Conservation (phyloP, 1,139 yeast genomes). For the Saccharomyces hybrid region DNA sequence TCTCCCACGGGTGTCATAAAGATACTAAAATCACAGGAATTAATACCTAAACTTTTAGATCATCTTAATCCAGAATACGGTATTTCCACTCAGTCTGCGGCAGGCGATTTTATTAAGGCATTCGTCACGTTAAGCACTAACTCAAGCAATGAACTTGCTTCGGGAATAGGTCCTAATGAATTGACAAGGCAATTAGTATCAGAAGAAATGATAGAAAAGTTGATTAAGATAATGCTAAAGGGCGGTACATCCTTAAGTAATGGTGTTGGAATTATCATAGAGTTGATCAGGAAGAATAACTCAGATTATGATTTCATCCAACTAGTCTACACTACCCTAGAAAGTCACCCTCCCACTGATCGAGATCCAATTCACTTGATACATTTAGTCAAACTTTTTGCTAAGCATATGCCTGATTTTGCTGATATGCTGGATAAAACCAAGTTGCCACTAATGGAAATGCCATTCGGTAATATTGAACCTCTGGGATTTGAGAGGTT, state of each 20-base stretch:
- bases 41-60: slow-evolving; percentile 46
- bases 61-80: slow-evolving; percentile 42
- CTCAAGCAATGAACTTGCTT: slow-evolving; percentile 60
- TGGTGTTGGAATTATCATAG: slow-evolving; percentile 93
- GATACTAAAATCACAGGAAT: slow-evolving; percentile 42
- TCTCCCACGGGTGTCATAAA: slow-evolving; percentile 57
- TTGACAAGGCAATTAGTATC: slow-evolving; percentile 83
- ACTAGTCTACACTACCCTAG: slow-evolving; percentile 75
- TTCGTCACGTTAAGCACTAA: slow-evolving; percentile 88
- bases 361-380: slow-evolving; percentile 94
- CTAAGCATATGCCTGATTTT: slow-evolving; percentile 65
- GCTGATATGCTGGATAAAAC: slow-evolving; percentile 42
- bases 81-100: slow-evolving; percentile 81
- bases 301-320: slow-evolving; percentile 92
- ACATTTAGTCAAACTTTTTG: slow-evolving; percentile 71
- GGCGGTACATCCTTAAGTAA: slow-evolving; percentile 91
- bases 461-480: slow-evolving; percentile 69
- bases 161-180: slow-evolving; percentile 95
- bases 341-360: slow-evolving; percentile 88
- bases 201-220: slow-evolving; percentile 52
- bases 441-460: slow-evolving; percentile 39
- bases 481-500: slow-evolving; percentile 94
- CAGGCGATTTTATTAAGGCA: slow-evolving; percentile 91
- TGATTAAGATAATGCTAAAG: slow-evolving; percentile 71
- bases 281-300: slow-evolving; percentile 88